phyloP scores from a whole-genome alignment of 306 rosid genomes.

The Cucurbita maxima region DNA sequence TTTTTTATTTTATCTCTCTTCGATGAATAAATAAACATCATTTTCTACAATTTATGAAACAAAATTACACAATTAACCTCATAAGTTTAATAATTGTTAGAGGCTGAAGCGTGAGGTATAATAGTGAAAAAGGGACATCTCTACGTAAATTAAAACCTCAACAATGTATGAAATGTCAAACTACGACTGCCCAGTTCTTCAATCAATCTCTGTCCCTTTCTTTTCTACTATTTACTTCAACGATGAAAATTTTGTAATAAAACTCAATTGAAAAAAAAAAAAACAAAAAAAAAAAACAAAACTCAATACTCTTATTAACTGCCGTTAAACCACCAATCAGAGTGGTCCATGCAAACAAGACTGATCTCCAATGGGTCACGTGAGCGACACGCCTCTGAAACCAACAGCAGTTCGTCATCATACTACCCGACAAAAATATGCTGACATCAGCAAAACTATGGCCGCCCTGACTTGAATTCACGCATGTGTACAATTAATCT shows the following conservation, averaged over 20 bases:
- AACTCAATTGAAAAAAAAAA: too few relatives aligned
- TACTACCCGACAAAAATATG: background rate
- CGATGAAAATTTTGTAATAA: too few relatives aligned
- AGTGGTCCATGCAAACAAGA: background rate
- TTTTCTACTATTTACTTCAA: background rate
- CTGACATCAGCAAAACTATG: background rate
- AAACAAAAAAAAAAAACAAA: too few relatives aligned
- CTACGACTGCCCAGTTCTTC: background rate
- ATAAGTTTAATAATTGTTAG: too few relatives aligned
- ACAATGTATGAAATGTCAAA: background rate
- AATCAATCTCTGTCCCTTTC: background rate
- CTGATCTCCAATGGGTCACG: background rate
- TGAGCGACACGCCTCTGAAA: background rate
- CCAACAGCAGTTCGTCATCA: background rate
- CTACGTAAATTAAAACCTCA: background rate
- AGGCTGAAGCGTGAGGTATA: too few relatives aligned
- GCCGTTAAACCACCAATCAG: background rate
- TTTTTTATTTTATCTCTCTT: background rate
- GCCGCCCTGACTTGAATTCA: slow-evolving; percentile 44
- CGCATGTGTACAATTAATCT: slow-evolving; percentile 44
- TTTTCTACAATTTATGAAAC: too few relatives aligned
- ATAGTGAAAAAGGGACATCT: too few relatives aligned
- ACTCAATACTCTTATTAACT: too few relatives aligned
- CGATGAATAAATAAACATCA: too few relatives aligned
- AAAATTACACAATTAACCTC: too few relatives aligned